Evolutionary conservation across 2,329 filamentous ascomycete species (phyloP).

Genomic region (Pezicula radicicola): DNA sequence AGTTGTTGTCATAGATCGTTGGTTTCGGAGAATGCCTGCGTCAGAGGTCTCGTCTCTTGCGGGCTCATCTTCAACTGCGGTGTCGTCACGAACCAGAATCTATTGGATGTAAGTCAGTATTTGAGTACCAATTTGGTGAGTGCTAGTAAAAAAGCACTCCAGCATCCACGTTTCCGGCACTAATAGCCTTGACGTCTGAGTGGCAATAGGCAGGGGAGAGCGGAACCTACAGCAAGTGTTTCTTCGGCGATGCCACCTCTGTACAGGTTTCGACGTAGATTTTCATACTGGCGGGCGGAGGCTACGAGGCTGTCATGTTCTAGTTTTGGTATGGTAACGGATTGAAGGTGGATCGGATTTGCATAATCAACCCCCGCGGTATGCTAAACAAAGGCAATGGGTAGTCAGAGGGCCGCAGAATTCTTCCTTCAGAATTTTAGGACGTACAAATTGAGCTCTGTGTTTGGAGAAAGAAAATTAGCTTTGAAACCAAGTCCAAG

Average conservation of each 20-base stretch:
- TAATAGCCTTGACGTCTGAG: no score
- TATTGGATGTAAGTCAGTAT: slow-evolving; percentile 13
- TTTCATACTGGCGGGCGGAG: slow-evolving; percentile 46
- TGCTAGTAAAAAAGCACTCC: no score
- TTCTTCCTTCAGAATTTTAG: neutral
- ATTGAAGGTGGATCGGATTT: slow-evolving; percentile 28
- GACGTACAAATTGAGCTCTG: slow-evolving; percentile 47
- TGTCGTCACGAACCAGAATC: slow-evolving; percentile 23
- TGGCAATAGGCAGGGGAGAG: neutral
- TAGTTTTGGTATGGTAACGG: slow-evolving; percentile 52
- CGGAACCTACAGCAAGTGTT: slow-evolving; percentile 33
- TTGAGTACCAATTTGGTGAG: neutral
- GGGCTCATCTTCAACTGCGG: slow-evolving; percentile 10
- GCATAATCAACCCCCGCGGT: slow-evolving; percentile 32
- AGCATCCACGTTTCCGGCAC: no score
- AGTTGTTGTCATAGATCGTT: slow-evolving; percentile 1
- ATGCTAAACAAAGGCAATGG: slow-evolving; percentile 30
- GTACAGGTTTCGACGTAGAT: slow-evolving; percentile 46
- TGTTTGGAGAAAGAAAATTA: slow-evolving; percentile 13
- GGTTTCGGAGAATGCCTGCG: slow-evolving; percentile 10
- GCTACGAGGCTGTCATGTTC: slow-evolving; percentile 59
- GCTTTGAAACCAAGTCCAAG: slow-evolving; percentile 8
- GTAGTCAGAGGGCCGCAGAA: slow-evolving; percentile 1
- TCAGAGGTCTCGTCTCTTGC: slow-evolving; percentile 13
- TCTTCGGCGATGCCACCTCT: slow-evolving; percentile 44